A percentile compares a stretch with the other conserved stretches of the same genome.
These are phyloP conservation scores for Wickerhamiella lipophila DNA, from an alignment of 805 yeast genomes.

Conservation along the genomic window DNA sequence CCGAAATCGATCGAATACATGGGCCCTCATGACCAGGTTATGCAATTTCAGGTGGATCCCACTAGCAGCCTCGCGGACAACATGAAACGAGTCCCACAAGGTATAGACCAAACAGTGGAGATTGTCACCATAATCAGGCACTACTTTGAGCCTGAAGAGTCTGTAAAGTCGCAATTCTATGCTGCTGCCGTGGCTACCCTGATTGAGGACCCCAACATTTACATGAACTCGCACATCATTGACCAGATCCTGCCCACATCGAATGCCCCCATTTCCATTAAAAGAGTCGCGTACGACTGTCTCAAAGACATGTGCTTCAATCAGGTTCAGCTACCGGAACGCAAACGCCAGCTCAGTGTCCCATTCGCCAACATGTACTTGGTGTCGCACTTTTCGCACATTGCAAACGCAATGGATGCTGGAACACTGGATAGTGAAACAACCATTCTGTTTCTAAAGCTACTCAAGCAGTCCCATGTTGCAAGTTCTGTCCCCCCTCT, in stretches of 20 bases:
- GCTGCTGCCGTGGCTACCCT: slow-evolving; percentile 3
- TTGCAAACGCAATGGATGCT: neutral
- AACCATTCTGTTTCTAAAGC: neutral
- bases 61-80: neutral
- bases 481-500: neutral
- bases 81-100: neutral
- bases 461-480: slow-evolving; percentile 4
- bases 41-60: neutral
- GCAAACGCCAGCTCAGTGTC: neutral
- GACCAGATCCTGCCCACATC: slow-evolving; percentile 3
- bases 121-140: slow-evolving; percentile 2
- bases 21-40: neutral
- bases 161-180: neutral
- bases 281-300: neutral
- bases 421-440: neutral
- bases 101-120: neutral
- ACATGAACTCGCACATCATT: neutral
- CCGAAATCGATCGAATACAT: neutral
- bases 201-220: neutral
- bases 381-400: neutral
- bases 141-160: neutral
- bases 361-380: slow-evolving; percentile 1
- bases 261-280: neutral
- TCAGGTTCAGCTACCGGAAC: neutral
- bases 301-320: slow-evolving; percentile 5